These are phyloP conservation scores for Malassezia dermatis DNA, from an alignment of 1,284 basidiomycete genomes.

Conservation along the genomic window DNA sequence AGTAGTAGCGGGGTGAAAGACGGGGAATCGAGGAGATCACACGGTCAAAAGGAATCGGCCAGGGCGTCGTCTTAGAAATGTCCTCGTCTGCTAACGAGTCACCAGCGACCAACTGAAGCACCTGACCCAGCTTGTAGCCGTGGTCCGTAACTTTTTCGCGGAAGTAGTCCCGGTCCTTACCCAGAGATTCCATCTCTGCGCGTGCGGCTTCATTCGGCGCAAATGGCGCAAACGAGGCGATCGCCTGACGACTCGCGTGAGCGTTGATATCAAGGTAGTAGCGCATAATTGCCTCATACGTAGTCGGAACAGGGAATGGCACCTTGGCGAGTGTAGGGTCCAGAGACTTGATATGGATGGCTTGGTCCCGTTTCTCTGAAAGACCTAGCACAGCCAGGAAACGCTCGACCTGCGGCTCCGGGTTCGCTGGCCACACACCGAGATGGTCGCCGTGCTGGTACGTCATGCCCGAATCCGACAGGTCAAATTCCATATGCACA, in stretches of 20 bases:
- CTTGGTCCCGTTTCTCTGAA: slow-evolving; percentile 57
- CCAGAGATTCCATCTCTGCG: slow-evolving; percentile 64
- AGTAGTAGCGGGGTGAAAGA: slow-evolving; percentile 92
- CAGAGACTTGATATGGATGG: slow-evolving; percentile 79
- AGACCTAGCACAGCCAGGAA: slow-evolving; percentile 77
- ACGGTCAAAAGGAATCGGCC: slow-evolving; percentile 94
- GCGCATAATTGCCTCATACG: slow-evolving; percentile 82
- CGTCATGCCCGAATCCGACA: slow-evolving; percentile 87
- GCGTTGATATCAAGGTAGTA: slow-evolving; percentile 95
- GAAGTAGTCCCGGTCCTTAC: slow-evolving; percentile 78
- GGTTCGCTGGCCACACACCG: slow-evolving; percentile 91
- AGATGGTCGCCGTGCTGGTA: slow-evolving; percentile 98
- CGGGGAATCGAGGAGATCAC: slow-evolving; percentile 85
- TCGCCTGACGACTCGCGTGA: slow-evolving; percentile 81
- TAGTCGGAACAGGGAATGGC: slow-evolving; percentile 93
- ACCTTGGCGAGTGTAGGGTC: slow-evolving; percentile 97
- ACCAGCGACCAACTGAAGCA: slow-evolving; percentile 72
- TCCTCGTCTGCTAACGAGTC: slow-evolving; percentile 58
- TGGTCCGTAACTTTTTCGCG: slow-evolving; percentile 63
- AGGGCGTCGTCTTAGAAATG: slow-evolving; percentile 61
- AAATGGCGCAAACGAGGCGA: slow-evolving; percentile 74
- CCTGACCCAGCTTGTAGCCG: slow-evolving; percentile 78
- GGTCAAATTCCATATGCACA: slow-evolving; percentile 86
- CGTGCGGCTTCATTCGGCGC: slow-evolving; percentile 72
- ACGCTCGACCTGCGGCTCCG: slow-evolving; percentile 80